Evolutionary conservation across 164 flowering plant species (phyloP).

Genomic region (Vitis cinerea): DNA sequence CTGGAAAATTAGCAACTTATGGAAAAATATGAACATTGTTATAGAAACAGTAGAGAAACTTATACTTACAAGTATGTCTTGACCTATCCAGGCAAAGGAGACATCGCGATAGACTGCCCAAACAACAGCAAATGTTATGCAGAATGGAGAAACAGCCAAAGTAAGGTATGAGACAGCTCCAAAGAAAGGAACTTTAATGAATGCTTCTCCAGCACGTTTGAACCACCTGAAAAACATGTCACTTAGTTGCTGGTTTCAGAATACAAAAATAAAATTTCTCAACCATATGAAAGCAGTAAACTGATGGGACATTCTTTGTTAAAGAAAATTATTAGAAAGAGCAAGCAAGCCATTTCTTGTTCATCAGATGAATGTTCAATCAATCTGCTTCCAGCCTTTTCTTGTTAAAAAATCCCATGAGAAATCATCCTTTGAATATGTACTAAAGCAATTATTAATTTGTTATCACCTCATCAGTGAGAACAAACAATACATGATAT

Average conservation of each 20-base stretch:
- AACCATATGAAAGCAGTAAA: neutral
- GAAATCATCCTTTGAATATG: no score
- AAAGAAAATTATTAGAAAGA: no score
- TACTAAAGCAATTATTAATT: no score
- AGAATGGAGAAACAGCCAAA: slow-evolving; percentile 86
- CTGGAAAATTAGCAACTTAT: no score
- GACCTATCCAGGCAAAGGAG: slow-evolving; percentile 97
- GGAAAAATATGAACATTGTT: no score
- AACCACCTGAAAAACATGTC: slow-evolving; percentile 68
- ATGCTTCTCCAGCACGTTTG: slow-evolving; percentile 66
- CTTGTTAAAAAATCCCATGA: no score
- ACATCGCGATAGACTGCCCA: slow-evolving; percentile 85
- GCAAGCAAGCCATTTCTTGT: no score
- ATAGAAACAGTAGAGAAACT: neutral
- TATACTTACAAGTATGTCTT: slow-evolving; percentile 92
- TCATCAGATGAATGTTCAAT: no score
- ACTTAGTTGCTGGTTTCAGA: neutral
- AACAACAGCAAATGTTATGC: slow-evolving; percentile 81
- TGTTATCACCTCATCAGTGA: no score
- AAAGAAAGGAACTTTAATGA: slow-evolving; percentile 78
- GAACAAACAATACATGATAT: no score
- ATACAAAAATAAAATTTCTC: neutral
- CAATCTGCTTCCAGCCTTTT: no score
- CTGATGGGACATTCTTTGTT: neutral
- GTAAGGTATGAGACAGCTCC: slow-evolving; percentile 94